These are phyloP conservation scores for Sporothrix mexicana DNA, from an alignment of 2,329 filamentous ascomycete genomes.

Conservation along the genomic window DNA sequence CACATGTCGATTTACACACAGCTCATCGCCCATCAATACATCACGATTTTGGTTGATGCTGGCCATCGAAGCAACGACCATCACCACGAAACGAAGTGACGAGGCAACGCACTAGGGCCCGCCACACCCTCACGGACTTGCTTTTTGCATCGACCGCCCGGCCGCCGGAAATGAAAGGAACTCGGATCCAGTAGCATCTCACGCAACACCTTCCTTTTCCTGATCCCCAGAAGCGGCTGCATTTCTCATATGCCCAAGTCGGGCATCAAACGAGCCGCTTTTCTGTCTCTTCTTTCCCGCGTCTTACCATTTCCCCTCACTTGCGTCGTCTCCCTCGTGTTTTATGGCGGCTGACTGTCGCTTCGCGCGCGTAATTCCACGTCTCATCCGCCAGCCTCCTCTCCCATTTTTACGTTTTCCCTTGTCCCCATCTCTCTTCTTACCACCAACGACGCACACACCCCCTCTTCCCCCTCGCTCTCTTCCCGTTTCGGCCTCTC, in stretches of 20 bases:
- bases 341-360: background rate
- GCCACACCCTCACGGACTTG: background rate
- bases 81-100: background rate
- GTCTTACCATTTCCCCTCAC: background rate
- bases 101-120: background rate
- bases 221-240: background rate
- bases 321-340: background rate
- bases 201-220: background rate
- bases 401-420: background rate
- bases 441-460: background rate
- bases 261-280: slow-evolving; percentile 6
- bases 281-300: background rate
- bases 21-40: slow-evolving; percentile 23
- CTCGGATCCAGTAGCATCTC: slow-evolving; percentile 8
- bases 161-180: background rate
- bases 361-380: slow-evolving; percentile 4
- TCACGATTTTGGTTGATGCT: slow-evolving; percentile 21
- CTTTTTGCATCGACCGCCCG: background rate
- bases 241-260: background rate
- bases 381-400: background rate
- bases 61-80: background rate
- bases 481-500: background rate
- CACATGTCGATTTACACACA: slow-evolving; percentile 1
- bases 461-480: background rate
- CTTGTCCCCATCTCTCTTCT: too few species aligned